A percentile compares a stretch with the other conserved stretches of the same genome.
Conservation (phyloP, 805 yeast species). For the Metschnikowia corniflorae region DNA sequence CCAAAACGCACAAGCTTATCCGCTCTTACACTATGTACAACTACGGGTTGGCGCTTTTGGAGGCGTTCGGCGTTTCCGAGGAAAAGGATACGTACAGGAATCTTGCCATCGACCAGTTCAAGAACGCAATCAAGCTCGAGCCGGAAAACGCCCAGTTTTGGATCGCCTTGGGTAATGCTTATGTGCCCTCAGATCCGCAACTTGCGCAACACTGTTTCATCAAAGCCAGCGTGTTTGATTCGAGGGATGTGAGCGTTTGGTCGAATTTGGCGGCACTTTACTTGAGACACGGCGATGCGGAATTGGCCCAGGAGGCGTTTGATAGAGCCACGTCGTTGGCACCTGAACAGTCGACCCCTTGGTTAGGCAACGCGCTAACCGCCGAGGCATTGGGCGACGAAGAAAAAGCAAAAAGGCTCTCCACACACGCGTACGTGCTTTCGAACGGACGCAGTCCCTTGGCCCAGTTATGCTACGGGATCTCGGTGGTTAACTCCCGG, state of each 20-base stretch:
- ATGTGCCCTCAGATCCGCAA: slow-evolving; percentile 57
- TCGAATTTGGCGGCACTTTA: slow-evolving; percentile 77
- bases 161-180: slow-evolving; percentile 79
- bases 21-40: slow-evolving; percentile 60
- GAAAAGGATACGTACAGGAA: slow-evolving; percentile 32
- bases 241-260: slow-evolving; percentile 71
- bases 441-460: slow-evolving; percentile 70
- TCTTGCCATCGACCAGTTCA: slow-evolving; percentile 53
- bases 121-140: slow-evolving; percentile 69
- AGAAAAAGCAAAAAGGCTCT: slow-evolving; percentile 51
- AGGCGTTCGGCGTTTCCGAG: slow-evolving; percentile 30
- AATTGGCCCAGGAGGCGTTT: slow-evolving; percentile 70
- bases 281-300: slow-evolving; percentile 61
- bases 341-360: slow-evolving; percentile 70
- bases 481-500: slow-evolving; percentile 48
- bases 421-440: slow-evolving; percentile 74
- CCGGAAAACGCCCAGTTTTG: slow-evolving; percentile 69
- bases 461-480: slow-evolving; percentile 71
- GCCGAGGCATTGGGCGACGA: slow-evolving; percentile 49
- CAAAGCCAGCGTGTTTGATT: slow-evolving; percentile 68
- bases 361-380: slow-evolving; percentile 83
- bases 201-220: slow-evolving; percentile 93
- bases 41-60: slow-evolving; percentile 62
- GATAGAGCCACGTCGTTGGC: slow-evolving; percentile 73
- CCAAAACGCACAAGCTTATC: slow-evolving; percentile 43